Conservation (phyloP, 1,284 basidiomycete species). For the Phylloporus sp. region DNA sequence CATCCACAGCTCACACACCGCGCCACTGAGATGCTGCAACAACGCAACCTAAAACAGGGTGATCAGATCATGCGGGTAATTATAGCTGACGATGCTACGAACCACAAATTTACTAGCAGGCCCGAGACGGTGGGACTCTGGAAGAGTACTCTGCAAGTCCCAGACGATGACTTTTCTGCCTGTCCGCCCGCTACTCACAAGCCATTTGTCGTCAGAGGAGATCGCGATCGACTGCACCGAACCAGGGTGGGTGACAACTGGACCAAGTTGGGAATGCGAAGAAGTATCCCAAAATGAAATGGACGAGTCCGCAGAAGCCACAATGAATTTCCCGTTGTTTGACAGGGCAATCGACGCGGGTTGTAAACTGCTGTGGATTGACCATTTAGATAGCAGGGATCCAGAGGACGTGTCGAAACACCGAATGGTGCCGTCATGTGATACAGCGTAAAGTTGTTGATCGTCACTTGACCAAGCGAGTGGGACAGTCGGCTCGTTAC, state of each 20-base stretch:
- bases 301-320: constrained; percentile 14
- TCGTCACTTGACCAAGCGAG: constrained; percentile 23
- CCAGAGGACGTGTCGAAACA: constrained; percentile 14
- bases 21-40: constrained; percentile 4
- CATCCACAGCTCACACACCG: constrained; percentile 4
- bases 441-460: constrained; percentile 15
- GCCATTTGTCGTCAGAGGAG: constrained; percentile 13
- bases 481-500: constrained; percentile 18
- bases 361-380: constrained; percentile 11
- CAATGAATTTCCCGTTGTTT: constrained; percentile 19
- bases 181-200: constrained; percentile 15
- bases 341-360: constrained; percentile 15
- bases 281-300: constrained; percentile 23
- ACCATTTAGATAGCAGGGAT: constrained; percentile 14
- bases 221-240: constrained; percentile 19
- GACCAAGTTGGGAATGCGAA: constrained; percentile 14
- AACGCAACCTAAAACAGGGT: constrained; percentile 3
- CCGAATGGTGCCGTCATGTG: constrained; percentile 14
- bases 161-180: constrained; percentile 16
- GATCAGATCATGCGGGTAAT: neutral
- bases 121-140: constrained; percentile 3
- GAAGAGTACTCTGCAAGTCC: constrained; percentile 11
- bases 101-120: constrained; percentile 4
- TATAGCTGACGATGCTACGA: neutral
- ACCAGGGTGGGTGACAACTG: constrained; percentile 15